Evolutionary conservation across 2,329 filamentous ascomycete genomes (phyloP).

Genomic region (Aspergillus sp.): DNA sequence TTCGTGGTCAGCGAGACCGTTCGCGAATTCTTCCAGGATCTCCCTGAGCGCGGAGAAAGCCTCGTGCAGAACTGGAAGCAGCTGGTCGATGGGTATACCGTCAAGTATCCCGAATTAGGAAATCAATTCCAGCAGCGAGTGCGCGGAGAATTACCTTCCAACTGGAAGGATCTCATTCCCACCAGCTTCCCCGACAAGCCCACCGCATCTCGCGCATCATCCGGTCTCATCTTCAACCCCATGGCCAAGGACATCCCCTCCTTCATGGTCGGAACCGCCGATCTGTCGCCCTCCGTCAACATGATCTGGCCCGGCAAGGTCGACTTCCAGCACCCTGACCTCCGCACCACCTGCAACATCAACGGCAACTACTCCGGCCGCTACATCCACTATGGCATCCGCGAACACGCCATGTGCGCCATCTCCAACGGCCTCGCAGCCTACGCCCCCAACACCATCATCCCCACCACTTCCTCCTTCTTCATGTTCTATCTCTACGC

Average conservation of each 20-base stretch:
- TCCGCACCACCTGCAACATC: constrained; percentile 22
- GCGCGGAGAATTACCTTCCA: constrained; percentile 42
- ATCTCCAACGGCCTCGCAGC: constrained; percentile 74
- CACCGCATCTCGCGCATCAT: constrained; percentile 47
- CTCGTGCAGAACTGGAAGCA: constrained; percentile 47
- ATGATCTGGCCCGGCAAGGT: constrained; percentile 52
- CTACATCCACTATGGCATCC: constrained; percentile 53
- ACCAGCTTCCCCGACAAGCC: constrained; percentile 43
- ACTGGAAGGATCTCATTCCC: constrained; percentile 51
- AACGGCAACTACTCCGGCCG: constrained; percentile 50
- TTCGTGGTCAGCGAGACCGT: constrained; percentile 45
- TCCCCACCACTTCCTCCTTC: constrained; percentile 56
- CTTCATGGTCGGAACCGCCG: constrained; percentile 53
- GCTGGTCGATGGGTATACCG: constrained; percentile 40
- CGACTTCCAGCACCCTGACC: constrained; percentile 44
- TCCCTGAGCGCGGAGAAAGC: constrained; percentile 42
- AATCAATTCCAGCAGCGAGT: constrained; percentile 47
- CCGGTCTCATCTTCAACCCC: constrained; percentile 50
- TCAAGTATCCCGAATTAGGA: constrained; percentile 43
- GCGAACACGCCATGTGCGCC: constrained; percentile 62
- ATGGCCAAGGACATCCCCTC: constrained; percentile 44
- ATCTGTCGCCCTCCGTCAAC: constrained; percentile 50
- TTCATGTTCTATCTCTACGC: constrained; percentile 61
- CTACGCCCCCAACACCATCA: constrained; percentile 50
- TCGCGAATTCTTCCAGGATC: constrained; percentile 49